These are phyloP conservation scores for Chaetothyriales sp. DNA, from an alignment of 2,329 filamentous ascomycete genomes.

Conservation along the genomic window DNA sequence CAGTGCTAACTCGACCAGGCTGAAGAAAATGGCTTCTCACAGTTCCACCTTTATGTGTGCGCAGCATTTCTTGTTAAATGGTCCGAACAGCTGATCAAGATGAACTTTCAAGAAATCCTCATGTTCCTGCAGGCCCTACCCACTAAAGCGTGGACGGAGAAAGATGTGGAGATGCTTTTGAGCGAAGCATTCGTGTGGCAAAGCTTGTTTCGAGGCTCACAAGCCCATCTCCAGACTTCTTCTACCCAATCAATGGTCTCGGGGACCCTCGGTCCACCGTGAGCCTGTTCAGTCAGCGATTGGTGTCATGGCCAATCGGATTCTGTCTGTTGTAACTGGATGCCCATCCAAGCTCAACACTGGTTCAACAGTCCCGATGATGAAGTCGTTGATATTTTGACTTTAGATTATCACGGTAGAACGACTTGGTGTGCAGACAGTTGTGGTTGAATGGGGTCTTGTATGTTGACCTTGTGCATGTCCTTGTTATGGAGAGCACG, in stretches of 20 bases:
- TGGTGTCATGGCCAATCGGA: no score
- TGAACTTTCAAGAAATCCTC: conserved; percentile 90
- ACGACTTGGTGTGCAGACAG: not conserved
- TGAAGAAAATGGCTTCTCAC: conserved; percentile 95
- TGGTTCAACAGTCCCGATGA: not conserved
- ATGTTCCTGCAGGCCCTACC: conserved; percentile 96
- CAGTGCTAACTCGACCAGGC: conserved; percentile 42
- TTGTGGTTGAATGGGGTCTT: not conserved
- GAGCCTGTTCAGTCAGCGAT: not conserved
- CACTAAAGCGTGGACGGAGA: conserved; percentile 88
- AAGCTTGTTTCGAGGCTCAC: conserved; percentile 85
- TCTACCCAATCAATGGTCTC: conserved; percentile 10
- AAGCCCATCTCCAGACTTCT: conserved; percentile 57
- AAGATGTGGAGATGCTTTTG: conserved; percentile 87
- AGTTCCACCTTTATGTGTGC: conserved; percentile 96
- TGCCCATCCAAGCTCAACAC: not conserved
- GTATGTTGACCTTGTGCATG: not conserved
- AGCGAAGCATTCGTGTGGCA: conserved; percentile 99
- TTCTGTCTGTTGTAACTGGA: no score
- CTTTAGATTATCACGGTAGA: not conserved
- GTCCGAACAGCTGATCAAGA: conserved; percentile 85
- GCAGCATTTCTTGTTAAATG: conserved; percentile 96
- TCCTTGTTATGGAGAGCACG: no score
- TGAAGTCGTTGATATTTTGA: not conserved
- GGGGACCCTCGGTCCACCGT: conserved; percentile 15